Percentiles rank a stretch among this genome's conserved stretches.
These are phyloP conservation scores for Rhizophlyctis rosea DNA, from an alignment of 192 early-diverging fungal genomes.

Conservation along the genomic window DNA sequence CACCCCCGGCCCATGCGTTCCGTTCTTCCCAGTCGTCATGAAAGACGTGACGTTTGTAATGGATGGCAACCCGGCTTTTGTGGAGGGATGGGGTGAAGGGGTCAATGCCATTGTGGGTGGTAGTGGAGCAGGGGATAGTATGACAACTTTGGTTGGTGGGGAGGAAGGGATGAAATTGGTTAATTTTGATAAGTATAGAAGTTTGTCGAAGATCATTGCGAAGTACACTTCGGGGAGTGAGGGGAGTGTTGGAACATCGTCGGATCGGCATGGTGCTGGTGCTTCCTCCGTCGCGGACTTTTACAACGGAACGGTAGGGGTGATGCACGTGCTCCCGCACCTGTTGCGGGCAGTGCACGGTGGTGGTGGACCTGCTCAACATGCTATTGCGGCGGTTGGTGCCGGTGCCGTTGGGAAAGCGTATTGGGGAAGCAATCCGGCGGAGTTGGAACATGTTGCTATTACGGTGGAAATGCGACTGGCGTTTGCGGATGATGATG, in stretches of 20 bases:
- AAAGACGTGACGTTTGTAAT: constrained; percentile 74
- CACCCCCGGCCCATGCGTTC: constrained; percentile 24
- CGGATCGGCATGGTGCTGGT: too few species aligned
- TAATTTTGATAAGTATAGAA: constrained; percentile 34
- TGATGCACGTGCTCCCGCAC: neutral
- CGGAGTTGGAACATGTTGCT: neutral
- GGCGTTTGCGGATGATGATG: constrained; percentile 1
- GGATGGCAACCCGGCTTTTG: constrained; percentile 58
- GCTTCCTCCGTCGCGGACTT: neutral
- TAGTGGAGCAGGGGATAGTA: constrained; percentile 1
- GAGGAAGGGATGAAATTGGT: constrained; percentile 10
- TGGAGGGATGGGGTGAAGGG: constrained; percentile 3
- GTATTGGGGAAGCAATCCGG: neutral
- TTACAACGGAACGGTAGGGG: neutral
- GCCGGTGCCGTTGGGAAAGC: neutral
- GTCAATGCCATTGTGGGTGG: too few species aligned
- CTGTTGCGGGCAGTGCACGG: neutral
- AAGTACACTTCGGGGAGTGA: constrained; percentile 10
- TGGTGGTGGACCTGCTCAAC: neutral
- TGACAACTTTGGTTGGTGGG: neutral
- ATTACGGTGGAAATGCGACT: neutral
- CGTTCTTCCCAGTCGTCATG: constrained; percentile 66
- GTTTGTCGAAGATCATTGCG: constrained; percentile 3
- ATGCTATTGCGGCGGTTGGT: neutral
- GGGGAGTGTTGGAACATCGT: neutral